A percentile compares a stretch with the other conserved stretches of the same genome.
Evolutionary conservation across 768 basidiomycete species (phyloP).

Genomic region (Pleurotus citrinopileatus): DNA sequence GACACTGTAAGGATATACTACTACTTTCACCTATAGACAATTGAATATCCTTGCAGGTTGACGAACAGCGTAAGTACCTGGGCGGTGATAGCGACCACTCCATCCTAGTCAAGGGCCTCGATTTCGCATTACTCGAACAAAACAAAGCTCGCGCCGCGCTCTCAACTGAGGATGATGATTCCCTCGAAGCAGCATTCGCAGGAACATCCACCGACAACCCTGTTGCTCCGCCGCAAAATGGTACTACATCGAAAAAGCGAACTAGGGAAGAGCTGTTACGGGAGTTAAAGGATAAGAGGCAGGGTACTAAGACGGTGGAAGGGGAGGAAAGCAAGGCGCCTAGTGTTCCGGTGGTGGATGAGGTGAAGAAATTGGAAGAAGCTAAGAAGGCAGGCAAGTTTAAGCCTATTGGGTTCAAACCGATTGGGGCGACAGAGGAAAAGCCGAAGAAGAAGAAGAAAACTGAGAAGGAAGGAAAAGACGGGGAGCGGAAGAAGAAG

Average conservation of each 20-base stretch:
- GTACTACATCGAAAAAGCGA: conserved; percentile 50
- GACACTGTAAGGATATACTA: conserved; percentile 45
- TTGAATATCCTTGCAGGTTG: conserved; percentile 43
- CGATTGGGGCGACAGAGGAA: conserved; percentile 38
- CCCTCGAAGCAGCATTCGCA: conserved; percentile 72
- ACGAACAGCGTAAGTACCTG: conserved; percentile 71
- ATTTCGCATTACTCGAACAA: conserved; percentile 82
- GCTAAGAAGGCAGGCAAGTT: conserved; percentile 51
- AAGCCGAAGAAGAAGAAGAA: conserved; percentile 53
- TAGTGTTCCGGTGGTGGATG: conserved; percentile 25
- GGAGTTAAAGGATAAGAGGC: conserved; percentile 69
- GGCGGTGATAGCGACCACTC: conserved; percentile 86
- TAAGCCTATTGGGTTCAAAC: conserved; percentile 66
- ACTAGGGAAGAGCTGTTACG: conserved; percentile 76
- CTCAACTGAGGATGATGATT: conserved; percentile 72
- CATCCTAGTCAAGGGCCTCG: conserved; percentile 87
- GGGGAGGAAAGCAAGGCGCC: conserved; percentile 20
- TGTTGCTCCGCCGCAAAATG: conserved; percentile 7
- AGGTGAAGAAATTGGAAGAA: conserved; percentile 32
- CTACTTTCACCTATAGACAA: not conserved
- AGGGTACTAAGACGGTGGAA: conserved; percentile 13
- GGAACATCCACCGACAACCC: conserved; percentile 33
- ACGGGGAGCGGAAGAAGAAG: conserved; percentile 59
- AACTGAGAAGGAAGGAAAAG: conserved; percentile 35
- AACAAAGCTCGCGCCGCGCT: conserved; percentile 64